Evolutionary conservation across 2,329 filamentous ascomycete genomes (phyloP), one percentile per base, ranked within the genome.

Genomic region (Neopestalotiopsis sp.): DNA sequence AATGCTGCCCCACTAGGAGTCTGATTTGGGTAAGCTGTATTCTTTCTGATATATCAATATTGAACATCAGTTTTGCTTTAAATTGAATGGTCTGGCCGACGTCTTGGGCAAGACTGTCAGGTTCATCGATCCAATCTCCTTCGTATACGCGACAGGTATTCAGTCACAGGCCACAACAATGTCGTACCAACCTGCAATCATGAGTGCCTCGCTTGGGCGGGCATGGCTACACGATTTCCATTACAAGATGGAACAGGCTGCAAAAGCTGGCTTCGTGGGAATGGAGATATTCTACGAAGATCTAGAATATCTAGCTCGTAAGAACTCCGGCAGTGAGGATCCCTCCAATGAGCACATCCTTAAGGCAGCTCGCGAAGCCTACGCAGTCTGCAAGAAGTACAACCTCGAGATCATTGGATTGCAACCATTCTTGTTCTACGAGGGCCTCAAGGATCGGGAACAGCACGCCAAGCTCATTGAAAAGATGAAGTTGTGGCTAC

Each of bases 251-350:
- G 20, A 49, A 49, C 34, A 49, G 7, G 62, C 62, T 24, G 62
- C 62, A 9, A 45, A 52, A 34, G 62, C 92, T 73, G 90, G 90
- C 24, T 89, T 94, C 76, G 78, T 86, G 69, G 92, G 91, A 65
- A 88, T 95, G 71, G 93, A 95, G 77, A 84, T 94, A 24, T 94
- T 94, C 82, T 90, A 91, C 78, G 92, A 95, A 76, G 93, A 95
- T 77, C 85, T 95, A 4, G 82, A 88, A 69, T 88, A 90, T 74
- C 75, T 92, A 13, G 88, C 91, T 34, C 71, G 77, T 58, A 68
- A 83, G 1, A 77, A 85, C 1, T 76, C 82, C 7, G 20, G 24
- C 2, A 52, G n/a, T 2, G 83, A 83, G 52, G 78, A 80, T 32
- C 75, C 82, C 28, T 80, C 78, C 13, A 73, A 80, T 17, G 75